phyloP scores from a whole-genome alignment of 1,284 basidiomycete species.

The Puccinia polysora region DNA sequence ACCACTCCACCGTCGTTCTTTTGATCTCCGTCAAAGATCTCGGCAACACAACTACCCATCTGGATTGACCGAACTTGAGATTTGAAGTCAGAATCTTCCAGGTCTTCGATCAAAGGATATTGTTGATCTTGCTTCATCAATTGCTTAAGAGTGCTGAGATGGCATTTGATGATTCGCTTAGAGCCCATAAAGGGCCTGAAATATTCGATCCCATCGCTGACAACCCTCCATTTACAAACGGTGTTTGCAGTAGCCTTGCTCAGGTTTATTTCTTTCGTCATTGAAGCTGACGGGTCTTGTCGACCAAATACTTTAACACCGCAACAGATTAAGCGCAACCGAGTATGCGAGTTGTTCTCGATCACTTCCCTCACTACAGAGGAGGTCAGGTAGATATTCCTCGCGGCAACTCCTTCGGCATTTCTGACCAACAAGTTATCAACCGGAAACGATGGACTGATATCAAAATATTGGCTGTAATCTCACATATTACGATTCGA shows the following conservation, averaged over 20 bases:
- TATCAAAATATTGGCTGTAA: slow-evolving; percentile 66
- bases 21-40: slow-evolving; percentile 13
- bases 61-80: slow-evolving; percentile 2
- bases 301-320: slow-evolving; percentile 72
- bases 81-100: slow-evolving; percentile 16
- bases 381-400: slow-evolving; percentile 85
- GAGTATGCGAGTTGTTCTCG: slow-evolving; percentile 73
- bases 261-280: slow-evolving; percentile 50
- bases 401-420: slow-evolving; percentile 67
- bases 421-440: slow-evolving; percentile 81
- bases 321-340: slow-evolving; percentile 78
- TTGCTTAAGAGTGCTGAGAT: slow-evolving; percentile 62
- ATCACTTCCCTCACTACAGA: slow-evolving; percentile 70
- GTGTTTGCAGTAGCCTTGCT: slow-evolving; percentile 50
- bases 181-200: slow-evolving; percentile 73
- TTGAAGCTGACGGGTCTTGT: slow-evolving; percentile 58
- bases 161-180: slow-evolving; percentile 62
- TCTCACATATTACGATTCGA: slow-evolving; percentile 35
- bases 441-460: slow-evolving; percentile 69
- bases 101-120: slow-evolving; percentile 60
- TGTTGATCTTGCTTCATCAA: slow-evolving; percentile 63
- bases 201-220: slow-evolving; percentile 77
- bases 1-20: not conserved
- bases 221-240: slow-evolving; percentile 62
- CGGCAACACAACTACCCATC: slow-evolving; percentile 34